phyloP scores from a whole-genome alignment of 2,329 filamentous ascomycete species.

The Fusarium euwallaceae region DNA sequence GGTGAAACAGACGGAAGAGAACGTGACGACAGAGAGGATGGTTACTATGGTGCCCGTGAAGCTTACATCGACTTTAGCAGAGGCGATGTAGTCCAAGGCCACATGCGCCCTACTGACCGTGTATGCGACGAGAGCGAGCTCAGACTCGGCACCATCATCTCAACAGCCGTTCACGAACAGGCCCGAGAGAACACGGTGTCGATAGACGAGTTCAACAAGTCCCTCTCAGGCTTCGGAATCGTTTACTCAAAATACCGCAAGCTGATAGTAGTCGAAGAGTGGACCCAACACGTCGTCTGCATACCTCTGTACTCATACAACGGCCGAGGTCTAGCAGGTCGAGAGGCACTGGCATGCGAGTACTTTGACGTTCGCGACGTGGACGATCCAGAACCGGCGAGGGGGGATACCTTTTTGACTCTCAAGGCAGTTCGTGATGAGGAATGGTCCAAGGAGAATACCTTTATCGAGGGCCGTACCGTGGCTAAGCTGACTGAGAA shows the following conservation, averaged over 20 bases:
- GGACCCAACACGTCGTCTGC: constrained; percentile 35
- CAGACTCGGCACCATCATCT: constrained; percentile 35
- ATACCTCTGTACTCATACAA: constrained; percentile 39
- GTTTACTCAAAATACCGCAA: constrained; percentile 45
- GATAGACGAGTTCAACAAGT: constrained; percentile 10
- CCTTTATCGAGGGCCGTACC: constrained; percentile 25
- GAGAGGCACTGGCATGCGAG: constrained; percentile 17
- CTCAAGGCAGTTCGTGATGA: constrained; percentile 19
- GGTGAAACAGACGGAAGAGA: not conserved
- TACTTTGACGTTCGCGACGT: constrained; percentile 39
- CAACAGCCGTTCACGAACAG: constrained; percentile 33
- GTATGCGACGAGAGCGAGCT: not conserved
- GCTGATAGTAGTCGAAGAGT: constrained; percentile 37
- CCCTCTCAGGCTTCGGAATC: constrained; percentile 24
- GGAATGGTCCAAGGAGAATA: constrained; percentile 7
- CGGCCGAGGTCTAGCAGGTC: constrained; percentile 29
- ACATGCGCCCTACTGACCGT: constrained; percentile 24
- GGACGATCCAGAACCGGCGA: not conserved
- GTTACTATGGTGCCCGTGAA: not conserved
- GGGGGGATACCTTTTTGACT: not conserved
- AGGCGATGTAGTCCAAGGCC: constrained; percentile 15
- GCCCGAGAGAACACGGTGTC: constrained; percentile 9
- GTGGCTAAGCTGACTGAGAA: constrained; percentile 41
- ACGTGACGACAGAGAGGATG: not conserved
- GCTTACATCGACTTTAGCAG: constrained; percentile 17